Percentiles rank a stretch among this genome's conserved stretches.
These are phyloP conservation scores for Lotmaria passim DNA, from an alignment of 208 protist genomes.

Conservation along the genomic window DNA sequence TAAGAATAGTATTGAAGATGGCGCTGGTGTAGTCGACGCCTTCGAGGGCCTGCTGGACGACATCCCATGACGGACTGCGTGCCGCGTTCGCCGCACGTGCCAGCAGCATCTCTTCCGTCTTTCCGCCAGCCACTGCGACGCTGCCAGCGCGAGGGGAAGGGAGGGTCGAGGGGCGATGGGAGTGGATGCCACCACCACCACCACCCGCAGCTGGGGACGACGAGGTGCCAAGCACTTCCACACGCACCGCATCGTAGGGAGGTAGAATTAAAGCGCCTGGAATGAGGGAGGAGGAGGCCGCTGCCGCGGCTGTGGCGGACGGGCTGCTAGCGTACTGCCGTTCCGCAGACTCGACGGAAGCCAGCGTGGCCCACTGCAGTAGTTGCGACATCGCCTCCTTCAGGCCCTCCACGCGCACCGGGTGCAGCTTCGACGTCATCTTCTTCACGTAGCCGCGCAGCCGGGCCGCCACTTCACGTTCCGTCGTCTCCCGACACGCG, in stretches of 20 bases:
- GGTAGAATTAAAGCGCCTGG: slow-evolving; percentile 11
- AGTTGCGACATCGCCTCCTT: slow-evolving; percentile 58
- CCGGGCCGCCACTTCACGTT: slow-evolving; percentile 57
- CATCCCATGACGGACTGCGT: slow-evolving; percentile 55
- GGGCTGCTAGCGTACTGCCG: too few relatives aligned
- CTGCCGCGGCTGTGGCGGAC: slow-evolving; percentile 15
- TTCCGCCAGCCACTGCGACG: neutral
- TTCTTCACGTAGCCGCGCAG: slow-evolving; percentile 60
- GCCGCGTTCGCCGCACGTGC: slow-evolving; percentile 8
- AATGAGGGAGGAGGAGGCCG: neutral
- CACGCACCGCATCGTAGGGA: slow-evolving; percentile 70
- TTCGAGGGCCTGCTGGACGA: slow-evolving; percentile 66
- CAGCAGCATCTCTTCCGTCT: neutral
- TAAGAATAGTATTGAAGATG: slow-evolving; percentile 70
- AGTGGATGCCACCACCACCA: neutral
- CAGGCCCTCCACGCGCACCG: slow-evolving; percentile 66
- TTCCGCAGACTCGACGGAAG: slow-evolving; percentile 55
- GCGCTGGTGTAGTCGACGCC: slow-evolving; percentile 59
- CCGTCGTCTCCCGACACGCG: slow-evolving; percentile 49
- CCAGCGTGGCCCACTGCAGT: slow-evolving; percentile 51
- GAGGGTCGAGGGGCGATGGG: neutral
- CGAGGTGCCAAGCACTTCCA: slow-evolving; percentile 46
- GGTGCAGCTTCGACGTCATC: slow-evolving; percentile 62
- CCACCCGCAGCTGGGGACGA: slow-evolving; percentile 6
- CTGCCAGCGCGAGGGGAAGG: slow-evolving; percentile 3